Evolutionary conservation across 129 eudicot genomes (phyloP).

Genomic region (Pseudognaphalium luteoalbum): DNA sequence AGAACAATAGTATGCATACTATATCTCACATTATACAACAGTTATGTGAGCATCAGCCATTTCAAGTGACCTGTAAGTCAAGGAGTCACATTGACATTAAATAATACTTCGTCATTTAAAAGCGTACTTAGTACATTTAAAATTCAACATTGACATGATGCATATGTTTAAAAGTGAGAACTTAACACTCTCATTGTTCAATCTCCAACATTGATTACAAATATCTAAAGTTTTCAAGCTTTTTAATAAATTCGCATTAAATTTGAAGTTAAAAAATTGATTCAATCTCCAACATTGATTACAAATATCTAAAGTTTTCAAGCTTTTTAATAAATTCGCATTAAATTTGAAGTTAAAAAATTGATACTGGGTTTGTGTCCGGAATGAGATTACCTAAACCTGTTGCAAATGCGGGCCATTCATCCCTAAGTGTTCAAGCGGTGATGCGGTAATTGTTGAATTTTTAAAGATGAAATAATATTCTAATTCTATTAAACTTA

Average conservation of each 20-base stretch:
- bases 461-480: too few relatives aligned
- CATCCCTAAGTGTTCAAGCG: too few relatives aligned
- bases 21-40: constrained; percentile 75
- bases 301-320: not conserved
- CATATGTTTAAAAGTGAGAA: too few relatives aligned
- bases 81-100: not conserved
- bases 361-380: too few relatives aligned
- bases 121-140: too few relatives aligned
- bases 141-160: not conserved
- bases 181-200: not conserved
- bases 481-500: too few relatives aligned
- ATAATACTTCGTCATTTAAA: not conserved
- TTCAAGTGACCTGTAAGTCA: constrained; percentile 78
- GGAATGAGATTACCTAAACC: too few relatives aligned
- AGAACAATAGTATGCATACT: constrained; percentile 7
- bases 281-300: not conserved
- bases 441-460: too few relatives aligned
- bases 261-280: not conserved
- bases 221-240: not conserved
- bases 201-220: not conserved
- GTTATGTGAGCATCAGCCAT: constrained; percentile 75
- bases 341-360: not conserved
- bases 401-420: too few relatives aligned
- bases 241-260: not conserved
- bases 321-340: not conserved